Percentiles rank a stretch among this genome's conserved stretches.
Evolutionary conservation across 139 green algal species (phyloP).

Genomic region (Chlorella sp.): DNA sequence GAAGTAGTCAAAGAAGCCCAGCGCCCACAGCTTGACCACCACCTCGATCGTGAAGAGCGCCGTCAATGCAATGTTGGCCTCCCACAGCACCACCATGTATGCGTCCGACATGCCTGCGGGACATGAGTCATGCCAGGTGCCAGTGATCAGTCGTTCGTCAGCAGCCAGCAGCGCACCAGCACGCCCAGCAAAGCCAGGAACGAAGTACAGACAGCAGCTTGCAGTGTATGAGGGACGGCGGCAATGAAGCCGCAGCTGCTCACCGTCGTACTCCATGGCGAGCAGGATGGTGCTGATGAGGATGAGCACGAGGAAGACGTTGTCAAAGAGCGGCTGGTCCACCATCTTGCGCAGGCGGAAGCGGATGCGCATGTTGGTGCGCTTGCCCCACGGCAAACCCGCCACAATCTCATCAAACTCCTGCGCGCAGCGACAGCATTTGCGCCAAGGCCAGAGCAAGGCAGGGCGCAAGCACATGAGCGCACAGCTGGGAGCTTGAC

Average conservation of each 20-base stretch:
- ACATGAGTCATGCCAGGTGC: no score
- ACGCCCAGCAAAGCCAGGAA: no score
- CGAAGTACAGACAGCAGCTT: no score
- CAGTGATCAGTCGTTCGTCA: no score
- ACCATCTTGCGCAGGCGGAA: constrained; percentile 42
- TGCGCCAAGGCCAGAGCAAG: no score
- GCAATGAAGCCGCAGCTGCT: no score
- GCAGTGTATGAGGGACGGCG: no score
- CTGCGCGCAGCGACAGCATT: neutral
- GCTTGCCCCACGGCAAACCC: constrained; percentile 12
- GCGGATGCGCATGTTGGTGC: constrained; percentile 13
- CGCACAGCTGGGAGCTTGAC: no score
- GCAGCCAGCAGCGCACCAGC: no score
- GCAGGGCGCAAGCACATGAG: no score
- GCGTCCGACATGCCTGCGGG: neutral
- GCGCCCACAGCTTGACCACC: constrained; percentile 52
- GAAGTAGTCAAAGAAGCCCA: constrained; percentile 53
- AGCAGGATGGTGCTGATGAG: constrained; percentile 67
- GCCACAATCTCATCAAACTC: constrained; percentile 48
- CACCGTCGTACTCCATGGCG: constrained; percentile 62
- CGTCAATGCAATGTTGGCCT: constrained; percentile 51
- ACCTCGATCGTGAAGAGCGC: constrained; percentile 61
- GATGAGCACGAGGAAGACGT: constrained; percentile 55
- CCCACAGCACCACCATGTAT: constrained; percentile 8
- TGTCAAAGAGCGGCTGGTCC: constrained; percentile 32